Percentiles rank a stretch among this genome's conserved stretches.
phyloP scores from a whole-genome alignment of 129 eudicot species.

The Artemisia argyi region DNA sequence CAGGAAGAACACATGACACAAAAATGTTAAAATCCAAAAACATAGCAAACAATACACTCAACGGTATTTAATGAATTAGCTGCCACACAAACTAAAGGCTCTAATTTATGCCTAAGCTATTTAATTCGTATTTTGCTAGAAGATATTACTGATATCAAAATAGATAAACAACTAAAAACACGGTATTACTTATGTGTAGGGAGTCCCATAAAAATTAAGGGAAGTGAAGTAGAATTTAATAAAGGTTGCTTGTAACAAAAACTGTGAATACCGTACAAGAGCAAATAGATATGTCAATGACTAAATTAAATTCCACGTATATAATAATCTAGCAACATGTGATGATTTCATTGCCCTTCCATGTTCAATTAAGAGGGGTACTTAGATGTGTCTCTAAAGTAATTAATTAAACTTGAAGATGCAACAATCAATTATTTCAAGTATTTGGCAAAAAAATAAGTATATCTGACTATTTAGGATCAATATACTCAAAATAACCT shows the following conservation, averaged over 20 bases:
- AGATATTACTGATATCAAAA: background rate
- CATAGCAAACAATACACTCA: too few relatives aligned
- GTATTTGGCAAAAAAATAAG: too few relatives aligned
- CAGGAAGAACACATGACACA: background rate
- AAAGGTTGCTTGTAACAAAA: background rate
- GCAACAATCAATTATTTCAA: too few relatives aligned
- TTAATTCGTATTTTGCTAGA: background rate
- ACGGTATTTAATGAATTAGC: background rate
- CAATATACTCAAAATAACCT: background rate
- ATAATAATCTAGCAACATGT: slow-evolving; percentile 3
- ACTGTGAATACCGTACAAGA: slow-evolving; percentile 4
- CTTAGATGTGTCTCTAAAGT: background rate
- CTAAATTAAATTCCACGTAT: background rate
- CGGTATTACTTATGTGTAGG: background rate
- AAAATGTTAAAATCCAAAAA: background rate
- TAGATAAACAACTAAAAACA: background rate
- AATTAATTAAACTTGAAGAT: background rate
- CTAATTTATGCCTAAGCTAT: background rate
- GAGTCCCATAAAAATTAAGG: background rate
- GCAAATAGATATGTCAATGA: slow-evolving; percentile 3
- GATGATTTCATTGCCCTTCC: background rate
- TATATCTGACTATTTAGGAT: background rate
- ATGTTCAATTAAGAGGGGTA: background rate
- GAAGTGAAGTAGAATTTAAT: background rate
- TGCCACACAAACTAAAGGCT: background rate